phyloP scores from a whole-genome alignment of 768 basidiomycete species.

The Agaricus sinodeliciosus region DNA sequence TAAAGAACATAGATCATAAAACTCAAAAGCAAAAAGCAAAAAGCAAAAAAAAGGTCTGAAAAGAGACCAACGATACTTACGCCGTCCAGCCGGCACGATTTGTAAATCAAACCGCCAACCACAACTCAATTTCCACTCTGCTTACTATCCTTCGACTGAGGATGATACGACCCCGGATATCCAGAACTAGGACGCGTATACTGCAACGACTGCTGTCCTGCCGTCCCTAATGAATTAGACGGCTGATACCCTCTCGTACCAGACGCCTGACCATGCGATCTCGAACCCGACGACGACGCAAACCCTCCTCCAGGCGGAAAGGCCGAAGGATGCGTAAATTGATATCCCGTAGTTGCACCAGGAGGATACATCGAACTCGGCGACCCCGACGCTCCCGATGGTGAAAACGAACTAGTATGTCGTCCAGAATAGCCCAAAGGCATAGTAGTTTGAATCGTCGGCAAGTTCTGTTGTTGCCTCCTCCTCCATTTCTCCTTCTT shows the following conservation, averaged over 20 bases:
- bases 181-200: neutral
- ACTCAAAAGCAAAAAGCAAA: neutral
- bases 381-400: neutral
- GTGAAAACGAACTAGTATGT: neutral
- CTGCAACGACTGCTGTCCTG: neutral
- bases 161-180: conserved; percentile 1
- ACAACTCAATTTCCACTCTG: neutral
- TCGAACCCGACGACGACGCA: neutral
- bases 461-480: neutral
- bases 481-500: conserved; percentile 1
- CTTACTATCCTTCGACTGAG: neutral
- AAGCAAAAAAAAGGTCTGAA: no score
- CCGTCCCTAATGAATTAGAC: conserved; percentile 2
- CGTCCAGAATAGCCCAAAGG: neutral
- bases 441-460: neutral
- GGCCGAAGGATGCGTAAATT: neutral
- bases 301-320: neutral
- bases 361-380: neutral
- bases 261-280: neutral
- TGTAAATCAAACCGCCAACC: no score
- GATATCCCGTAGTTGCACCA: neutral
- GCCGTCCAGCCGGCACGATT: neutral
- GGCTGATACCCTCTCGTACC: neutral
- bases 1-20: neutral
- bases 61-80: no score